Conservation (phyloP, 2,329 filamentous ascomycete species). For the Colletotrichum endophyticum region DNA sequence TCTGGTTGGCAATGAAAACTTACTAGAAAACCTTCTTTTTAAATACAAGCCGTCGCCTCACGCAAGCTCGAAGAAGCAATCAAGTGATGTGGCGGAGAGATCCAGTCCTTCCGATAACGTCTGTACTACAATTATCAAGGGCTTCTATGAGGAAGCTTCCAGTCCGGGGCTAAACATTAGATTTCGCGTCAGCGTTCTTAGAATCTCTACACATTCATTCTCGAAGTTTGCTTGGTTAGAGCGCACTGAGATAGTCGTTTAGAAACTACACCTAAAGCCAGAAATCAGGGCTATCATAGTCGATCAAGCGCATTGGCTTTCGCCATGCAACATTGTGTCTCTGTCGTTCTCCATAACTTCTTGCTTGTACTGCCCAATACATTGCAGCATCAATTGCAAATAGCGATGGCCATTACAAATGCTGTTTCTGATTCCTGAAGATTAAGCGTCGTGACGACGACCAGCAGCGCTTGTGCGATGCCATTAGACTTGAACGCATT, state of each 20-base stretch:
- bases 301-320: background rate
- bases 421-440: background rate
- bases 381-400: background rate
- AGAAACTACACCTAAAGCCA: background rate
- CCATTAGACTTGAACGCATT: rapidly evolving
- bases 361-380: background rate
- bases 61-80: background rate
- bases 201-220: background rate
- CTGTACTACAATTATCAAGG: background rate
- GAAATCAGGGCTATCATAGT: background rate
- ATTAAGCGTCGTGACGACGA: rapidly evolving
- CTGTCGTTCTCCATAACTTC: background rate
- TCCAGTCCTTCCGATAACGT: background rate
- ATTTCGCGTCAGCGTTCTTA: background rate
- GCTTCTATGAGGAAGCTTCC: rapidly evolving
- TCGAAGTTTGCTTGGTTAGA: background rate
- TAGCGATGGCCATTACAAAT: rapidly evolving
- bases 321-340: background rate
- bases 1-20: background rate
- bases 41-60: background rate
- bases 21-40: rapidly evolving
- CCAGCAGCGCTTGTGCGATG: rapidly evolving
- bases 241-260: background rate
- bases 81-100: background rate
- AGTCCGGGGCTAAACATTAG: background rate